A percentile compares a stretch with the other conserved stretches of the same genome.
These are phyloP conservation scores for Pseudopediastrum boryanum DNA, from an alignment of 139 green algal species.

Conservation along the genomic window DNA sequence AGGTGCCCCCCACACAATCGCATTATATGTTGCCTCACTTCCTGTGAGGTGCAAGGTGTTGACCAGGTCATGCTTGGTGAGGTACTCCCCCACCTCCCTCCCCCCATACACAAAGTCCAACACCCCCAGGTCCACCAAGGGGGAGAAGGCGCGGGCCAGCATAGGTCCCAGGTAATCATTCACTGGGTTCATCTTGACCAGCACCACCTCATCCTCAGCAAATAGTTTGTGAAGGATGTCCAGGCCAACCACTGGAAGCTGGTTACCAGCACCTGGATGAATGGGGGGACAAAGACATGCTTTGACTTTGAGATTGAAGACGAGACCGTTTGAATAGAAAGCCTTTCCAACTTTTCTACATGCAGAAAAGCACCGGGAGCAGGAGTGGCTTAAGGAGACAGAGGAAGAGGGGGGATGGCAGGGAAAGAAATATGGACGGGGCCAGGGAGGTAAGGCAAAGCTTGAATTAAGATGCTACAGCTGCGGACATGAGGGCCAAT, in stretches of 20 bases:
- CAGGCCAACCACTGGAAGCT: constrained; percentile 48
- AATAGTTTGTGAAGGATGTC: constrained; percentile 69
- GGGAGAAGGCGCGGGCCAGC: constrained; percentile 56
- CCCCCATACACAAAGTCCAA: constrained; percentile 80
- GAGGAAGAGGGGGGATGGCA: too few species aligned
- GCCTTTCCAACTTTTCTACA: too few species aligned
- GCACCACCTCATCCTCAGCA: constrained; percentile 66
- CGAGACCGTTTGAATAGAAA: too few species aligned
- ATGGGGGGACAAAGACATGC: too few species aligned
- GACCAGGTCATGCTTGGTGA: constrained; percentile 59
- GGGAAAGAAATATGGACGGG: too few species aligned
- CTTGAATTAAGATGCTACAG: too few species aligned
- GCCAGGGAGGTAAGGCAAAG: too few species aligned
- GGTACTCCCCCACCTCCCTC: constrained; percentile 55
- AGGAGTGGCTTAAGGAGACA: too few species aligned
- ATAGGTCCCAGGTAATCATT: constrained; percentile 76
- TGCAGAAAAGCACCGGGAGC: too few species aligned
- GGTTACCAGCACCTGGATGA: constrained; percentile 55
- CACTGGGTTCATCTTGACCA: constrained; percentile 86
- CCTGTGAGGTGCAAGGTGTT: constrained; percentile 81
- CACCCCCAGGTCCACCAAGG: constrained; percentile 69
- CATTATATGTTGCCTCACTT: constrained; percentile 74
- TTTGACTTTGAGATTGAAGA: too few species aligned
- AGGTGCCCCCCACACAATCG: constrained; percentile 74
- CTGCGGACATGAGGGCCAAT: too few species aligned